Percentiles rank a stretch among this genome's conserved stretches.
phyloP scores from a whole-genome alignment of 768 basidiomycete genomes.

The Kwoniella heveanensis region DNA sequence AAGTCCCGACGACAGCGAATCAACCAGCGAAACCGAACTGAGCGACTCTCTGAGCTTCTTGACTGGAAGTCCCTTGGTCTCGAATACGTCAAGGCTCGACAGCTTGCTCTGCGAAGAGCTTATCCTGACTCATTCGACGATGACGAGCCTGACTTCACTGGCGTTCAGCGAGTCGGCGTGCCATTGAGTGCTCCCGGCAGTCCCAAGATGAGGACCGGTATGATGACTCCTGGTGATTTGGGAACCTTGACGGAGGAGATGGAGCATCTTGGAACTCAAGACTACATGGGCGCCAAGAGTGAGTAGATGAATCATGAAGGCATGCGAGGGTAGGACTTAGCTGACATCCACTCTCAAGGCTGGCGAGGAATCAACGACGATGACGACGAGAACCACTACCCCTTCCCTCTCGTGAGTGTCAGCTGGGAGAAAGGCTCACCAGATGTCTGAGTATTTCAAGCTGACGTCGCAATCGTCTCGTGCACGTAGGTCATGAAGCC shows the following conservation, averaged over 20 bases:
- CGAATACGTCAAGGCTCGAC: constrained; percentile 93
- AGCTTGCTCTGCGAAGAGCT: constrained; percentile 84
- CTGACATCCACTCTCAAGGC: constrained; percentile 38
- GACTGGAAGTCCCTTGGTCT: constrained; percentile 96
- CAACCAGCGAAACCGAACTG: constrained; percentile 97
- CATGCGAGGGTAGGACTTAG: constrained; percentile 55
- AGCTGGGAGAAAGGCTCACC: background rate
- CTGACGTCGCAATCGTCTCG: background rate
- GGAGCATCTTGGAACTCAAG: constrained; percentile 73
- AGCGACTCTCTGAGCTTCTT: constrained; percentile 84
- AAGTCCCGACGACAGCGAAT: constrained; percentile 90
- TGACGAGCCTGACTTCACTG: constrained; percentile 62
- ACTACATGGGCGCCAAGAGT: constrained; percentile 61
- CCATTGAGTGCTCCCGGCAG: constrained; percentile 82
- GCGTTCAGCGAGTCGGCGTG: constrained; percentile 65
- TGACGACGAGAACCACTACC: constrained; percentile 65
- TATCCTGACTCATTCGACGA: constrained; percentile 90
- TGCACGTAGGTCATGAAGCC: constrained; percentile 53
- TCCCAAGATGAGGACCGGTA: constrained; percentile 75
- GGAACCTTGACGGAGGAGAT: constrained; percentile 65
- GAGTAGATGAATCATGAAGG: too few species aligned
- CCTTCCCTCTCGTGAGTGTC: constrained; percentile 51
- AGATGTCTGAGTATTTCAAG: background rate
- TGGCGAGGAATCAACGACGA: constrained; percentile 62
- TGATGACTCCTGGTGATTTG: constrained; percentile 70